phyloP scores from a whole-genome alignment of 108 stramenopile genomes.

The Thalassiosira profunda region DNA sequence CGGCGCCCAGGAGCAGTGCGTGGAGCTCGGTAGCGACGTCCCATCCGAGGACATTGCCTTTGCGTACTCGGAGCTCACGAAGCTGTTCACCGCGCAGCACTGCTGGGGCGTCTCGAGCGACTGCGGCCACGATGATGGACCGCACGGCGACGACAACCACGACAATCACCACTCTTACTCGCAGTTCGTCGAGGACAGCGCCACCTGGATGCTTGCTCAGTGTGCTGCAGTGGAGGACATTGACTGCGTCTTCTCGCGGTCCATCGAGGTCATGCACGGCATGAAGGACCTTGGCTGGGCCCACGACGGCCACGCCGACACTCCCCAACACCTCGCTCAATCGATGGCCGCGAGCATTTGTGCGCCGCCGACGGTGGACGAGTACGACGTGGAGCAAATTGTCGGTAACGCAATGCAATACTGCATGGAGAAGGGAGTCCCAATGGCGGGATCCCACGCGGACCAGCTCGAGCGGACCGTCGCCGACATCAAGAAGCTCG shows the following conservation, averaged over 20 bases:
- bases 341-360: not conserved
- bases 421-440: not conserved
- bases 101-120: slow-evolving; percentile 22
- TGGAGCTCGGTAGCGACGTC: slow-evolving; percentile 9
- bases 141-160: not conserved
- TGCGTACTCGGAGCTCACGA: slow-evolving; percentile 16
- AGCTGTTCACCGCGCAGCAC: slow-evolving; percentile 22
- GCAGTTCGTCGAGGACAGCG: slow-evolving; percentile 9
- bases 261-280: slow-evolving; percentile 19
- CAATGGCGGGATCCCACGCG: not conserved
- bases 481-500: slow-evolving; percentile 12
- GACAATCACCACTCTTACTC: slow-evolving; percentile 3
- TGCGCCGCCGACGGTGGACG: slow-evolving; percentile 10
- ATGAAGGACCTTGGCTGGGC: slow-evolving; percentile 14
- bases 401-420: not conserved
- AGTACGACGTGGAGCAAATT: slow-evolving; percentile 20
- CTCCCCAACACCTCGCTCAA: not conserved
- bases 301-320: not conserved
- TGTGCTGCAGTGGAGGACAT: slow-evolving; percentile 17
- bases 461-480: slow-evolving; percentile 8
- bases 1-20: slow-evolving; percentile 20
- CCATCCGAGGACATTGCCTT: slow-evolving; percentile 7
- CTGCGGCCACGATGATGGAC: not conserved
- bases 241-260: slow-evolving; percentile 19
- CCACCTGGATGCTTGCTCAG: slow-evolving; percentile 15